A percentile compares a stretch with the other conserved stretches of the same genome.
Conservation (phyloP, 257 asterid genomes). For the Solanum raphanifolium region DNA sequence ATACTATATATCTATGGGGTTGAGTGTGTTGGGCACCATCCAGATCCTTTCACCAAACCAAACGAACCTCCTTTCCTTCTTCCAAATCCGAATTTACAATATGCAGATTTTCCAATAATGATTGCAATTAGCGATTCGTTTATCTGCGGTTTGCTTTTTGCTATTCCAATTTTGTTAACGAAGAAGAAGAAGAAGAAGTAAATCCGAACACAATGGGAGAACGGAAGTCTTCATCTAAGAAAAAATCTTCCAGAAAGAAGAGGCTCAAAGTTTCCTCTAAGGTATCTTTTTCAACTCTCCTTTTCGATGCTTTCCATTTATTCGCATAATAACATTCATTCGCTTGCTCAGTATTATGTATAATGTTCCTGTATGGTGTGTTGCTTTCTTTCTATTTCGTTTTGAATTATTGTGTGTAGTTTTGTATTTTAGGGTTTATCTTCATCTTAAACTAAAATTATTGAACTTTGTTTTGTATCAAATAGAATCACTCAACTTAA, state of each 20-base stretch:
- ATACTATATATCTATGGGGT: background rate
- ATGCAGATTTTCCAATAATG: background rate
- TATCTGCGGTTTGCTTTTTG: background rate
- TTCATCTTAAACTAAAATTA: background rate
- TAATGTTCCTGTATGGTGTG: background rate
- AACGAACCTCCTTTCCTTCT: background rate
- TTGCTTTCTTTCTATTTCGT: background rate
- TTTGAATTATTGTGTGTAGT: background rate
- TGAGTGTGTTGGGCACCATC: background rate
- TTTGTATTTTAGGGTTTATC: background rate
- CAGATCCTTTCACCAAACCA: background rate
- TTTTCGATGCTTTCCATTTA: background rate
- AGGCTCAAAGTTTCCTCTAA: slow-evolving; percentile 41
- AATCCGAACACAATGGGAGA: slow-evolving; percentile 21
- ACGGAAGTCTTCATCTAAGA: slow-evolving; percentile 41
- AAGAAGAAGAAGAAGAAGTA: slow-evolving; percentile 1
- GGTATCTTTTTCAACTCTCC: slow-evolving; percentile 15
- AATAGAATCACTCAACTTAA: background rate
- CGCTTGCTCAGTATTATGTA: background rate
- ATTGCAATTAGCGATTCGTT: background rate
- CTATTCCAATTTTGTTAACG: slow-evolving; percentile 7
- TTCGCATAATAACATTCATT: background rate
- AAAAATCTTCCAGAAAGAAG: slow-evolving; percentile 41
- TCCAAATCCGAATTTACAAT: background rate
- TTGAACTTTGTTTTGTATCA: background rate